These are phyloP conservation scores for Pseudogymnoascus sp. DNA, from an alignment of 2,329 filamentous ascomycete genomes.

Conservation along the genomic window DNA sequence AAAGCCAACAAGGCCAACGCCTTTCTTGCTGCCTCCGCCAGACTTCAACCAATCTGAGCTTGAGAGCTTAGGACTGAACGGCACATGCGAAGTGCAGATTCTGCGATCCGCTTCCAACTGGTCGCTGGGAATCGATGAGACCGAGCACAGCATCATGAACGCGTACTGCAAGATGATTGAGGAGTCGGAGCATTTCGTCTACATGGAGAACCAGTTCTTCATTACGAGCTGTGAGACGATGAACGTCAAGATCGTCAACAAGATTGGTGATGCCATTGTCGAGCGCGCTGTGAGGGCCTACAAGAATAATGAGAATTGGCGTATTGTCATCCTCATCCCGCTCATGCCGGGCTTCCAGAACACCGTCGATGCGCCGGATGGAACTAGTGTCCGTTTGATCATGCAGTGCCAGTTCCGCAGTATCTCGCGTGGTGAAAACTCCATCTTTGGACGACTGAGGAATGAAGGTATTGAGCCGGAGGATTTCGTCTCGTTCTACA, in stretches of 20 bases:
- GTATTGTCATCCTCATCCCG: slow-evolving; percentile 81
- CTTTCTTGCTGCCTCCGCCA: slow-evolving; percentile 85
- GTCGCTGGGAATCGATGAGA: slow-evolving; percentile 83
- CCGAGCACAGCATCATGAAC: slow-evolving; percentile 91
- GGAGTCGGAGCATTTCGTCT: slow-evolving; percentile 92
- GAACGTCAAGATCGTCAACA: slow-evolving; percentile 80
- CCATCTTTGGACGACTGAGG: slow-evolving; percentile 81
- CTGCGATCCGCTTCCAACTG: slow-evolving; percentile 82
- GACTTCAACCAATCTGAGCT: slow-evolving; percentile 84
- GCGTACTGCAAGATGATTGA: slow-evolving; percentile 94
- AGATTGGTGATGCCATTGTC: slow-evolving; percentile 89
- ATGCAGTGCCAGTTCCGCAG: slow-evolving; percentile 96
- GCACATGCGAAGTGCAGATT: slow-evolving; percentile 95
- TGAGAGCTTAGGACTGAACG: slow-evolving; percentile 78
- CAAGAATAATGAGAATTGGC: slow-evolving; percentile 81
- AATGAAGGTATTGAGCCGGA: slow-evolving; percentile 81
- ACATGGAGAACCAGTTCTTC: slow-evolving; percentile 99
- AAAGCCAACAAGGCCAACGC: slow-evolving; percentile 87
- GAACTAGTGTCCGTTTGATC: slow-evolving; percentile 88
- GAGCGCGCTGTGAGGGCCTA: slow-evolving; percentile 82
- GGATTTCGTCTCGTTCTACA: slow-evolving; percentile 94
- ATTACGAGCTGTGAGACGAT: slow-evolving; percentile 88
- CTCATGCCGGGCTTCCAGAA: slow-evolving; percentile 99
- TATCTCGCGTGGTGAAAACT: slow-evolving; percentile 86
- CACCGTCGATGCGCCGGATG: slow-evolving; percentile 87